Base-by-base conservation (phyloP, 805 yeast genomes). In the Candida arabinofermentans region DNA sequence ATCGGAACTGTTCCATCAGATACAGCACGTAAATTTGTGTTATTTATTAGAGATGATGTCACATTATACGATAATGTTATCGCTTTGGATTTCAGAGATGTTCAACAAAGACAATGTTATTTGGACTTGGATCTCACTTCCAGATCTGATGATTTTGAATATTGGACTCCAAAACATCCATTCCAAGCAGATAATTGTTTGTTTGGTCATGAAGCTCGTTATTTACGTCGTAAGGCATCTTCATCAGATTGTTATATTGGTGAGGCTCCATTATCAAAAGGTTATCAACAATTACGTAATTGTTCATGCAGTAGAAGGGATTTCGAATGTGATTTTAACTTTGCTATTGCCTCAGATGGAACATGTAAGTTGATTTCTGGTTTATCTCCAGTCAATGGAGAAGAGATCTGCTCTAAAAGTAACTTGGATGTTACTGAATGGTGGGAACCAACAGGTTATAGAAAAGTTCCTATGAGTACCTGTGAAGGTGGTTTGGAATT, bases 291-390 rank as follows among this genome's bases (percentile, higher is more conserved):
- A 10, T 59, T 74, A 9, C 69, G 78, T 45, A 81, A 86, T 59
- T 93, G 99, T 66, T 59, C 83, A 1, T 93, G 99, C 67, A 73
- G 93, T 0, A 75, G 96, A 62, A 74, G 75, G 39, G 99, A 91
- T 57, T 93, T 69, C 57, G 99, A 93, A 63, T 93, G 99, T 73
- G 99, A 93, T 61, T 87, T 81, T 68, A 90, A 90, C 64, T 90
- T 71, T 61, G 75, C 64, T 43, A 72, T 83, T 44, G 81, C 80
- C 38, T 27, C 46, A 8, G 96, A 88, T 57, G 95, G 95, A 17
- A 84, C 93, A 3, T 93, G 99, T 67, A 79, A 79, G 58, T 73
- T 89, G 31, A 86, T 89, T n/a, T 68, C 72, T 17, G 97, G 96
- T 0, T 68, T 77, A 41, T 60, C 71, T 4, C 86, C 95, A 7